phyloP scores from a whole-genome alignment of 2,329 filamentous ascomycete species.

The Alternaria brassicae region DNA sequence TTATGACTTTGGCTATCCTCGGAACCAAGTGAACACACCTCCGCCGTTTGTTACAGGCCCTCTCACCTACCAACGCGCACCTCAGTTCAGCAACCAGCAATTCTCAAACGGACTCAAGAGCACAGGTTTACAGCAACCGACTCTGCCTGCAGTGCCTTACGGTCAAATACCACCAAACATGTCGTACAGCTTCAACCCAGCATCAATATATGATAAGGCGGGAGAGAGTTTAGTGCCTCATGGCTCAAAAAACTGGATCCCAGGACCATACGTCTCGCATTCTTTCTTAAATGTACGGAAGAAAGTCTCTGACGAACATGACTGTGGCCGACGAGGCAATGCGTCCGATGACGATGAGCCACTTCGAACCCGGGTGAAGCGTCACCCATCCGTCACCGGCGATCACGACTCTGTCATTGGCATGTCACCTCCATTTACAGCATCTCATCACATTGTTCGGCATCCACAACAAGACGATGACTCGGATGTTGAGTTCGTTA shows the following conservation, averaged over 20 bases:
- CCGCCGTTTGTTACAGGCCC: background rate
- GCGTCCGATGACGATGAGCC: conserved; percentile 31
- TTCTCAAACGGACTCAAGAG: background rate
- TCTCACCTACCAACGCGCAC: conserved; percentile 3
- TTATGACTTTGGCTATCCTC: background rate
- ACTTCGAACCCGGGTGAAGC: conserved; percentile 16
- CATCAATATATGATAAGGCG: background rate
- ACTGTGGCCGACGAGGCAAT: background rate
- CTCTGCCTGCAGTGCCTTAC: background rate
- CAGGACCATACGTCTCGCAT: background rate
- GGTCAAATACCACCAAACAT: background rate
- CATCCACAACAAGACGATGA: background rate
- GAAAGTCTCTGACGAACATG: background rate
- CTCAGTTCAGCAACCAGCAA: background rate
- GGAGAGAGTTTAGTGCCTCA: background rate
- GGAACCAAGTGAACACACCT: background rate
- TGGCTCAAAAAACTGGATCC: background rate
- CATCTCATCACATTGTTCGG: background rate
- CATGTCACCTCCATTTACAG: background rate
- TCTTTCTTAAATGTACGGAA: background rate
- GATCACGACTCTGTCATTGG: conserved; percentile 1
- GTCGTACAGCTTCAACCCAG: background rate
- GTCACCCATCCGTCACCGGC: conserved; percentile 13
- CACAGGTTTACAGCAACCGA: background rate
- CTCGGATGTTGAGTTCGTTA: conserved; percentile 7